A percentile compares a stretch with the other conserved stretches of the same genome.
Evolutionary conservation across 768 basidiomycete genomes (phyloP).

Genomic region (Daedaleopsis nitida): DNA sequence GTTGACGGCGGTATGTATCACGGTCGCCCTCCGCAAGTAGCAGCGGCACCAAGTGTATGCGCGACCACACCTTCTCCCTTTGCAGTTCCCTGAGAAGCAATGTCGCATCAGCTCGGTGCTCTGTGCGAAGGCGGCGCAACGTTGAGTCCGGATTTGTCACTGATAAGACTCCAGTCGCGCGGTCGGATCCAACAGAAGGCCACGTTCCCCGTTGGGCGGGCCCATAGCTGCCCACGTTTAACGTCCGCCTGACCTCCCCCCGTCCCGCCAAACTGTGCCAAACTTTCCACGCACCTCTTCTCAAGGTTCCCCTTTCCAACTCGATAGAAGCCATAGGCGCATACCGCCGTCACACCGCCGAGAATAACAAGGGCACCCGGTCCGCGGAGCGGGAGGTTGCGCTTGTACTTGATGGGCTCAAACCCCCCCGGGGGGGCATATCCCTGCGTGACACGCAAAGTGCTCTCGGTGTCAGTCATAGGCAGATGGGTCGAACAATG

Average conservation of each 20-base stretch:
- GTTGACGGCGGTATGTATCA: constrained; percentile 78
- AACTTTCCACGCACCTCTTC: constrained; percentile 69
- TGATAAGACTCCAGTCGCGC: constrained; percentile 52
- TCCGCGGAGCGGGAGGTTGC: constrained; percentile 89
- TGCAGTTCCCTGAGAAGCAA: constrained; percentile 77
- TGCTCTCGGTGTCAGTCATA: constrained; percentile 5
- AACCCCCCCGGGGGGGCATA: constrained; percentile 96
- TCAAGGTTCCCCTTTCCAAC: constrained; percentile 90
- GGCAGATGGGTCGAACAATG: constrained; percentile 22
- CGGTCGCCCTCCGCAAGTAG: constrained; percentile 94
- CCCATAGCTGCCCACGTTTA: constrained; percentile 60
- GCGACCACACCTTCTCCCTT: constrained; percentile 93
- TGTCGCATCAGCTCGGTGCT: constrained; percentile 45
- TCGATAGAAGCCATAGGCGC: constrained; percentile 90
- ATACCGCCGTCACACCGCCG: constrained; percentile 82
- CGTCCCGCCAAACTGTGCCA: constrained; percentile 11
- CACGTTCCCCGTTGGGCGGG: constrained; percentile 77
- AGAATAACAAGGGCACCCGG: constrained; percentile 86
- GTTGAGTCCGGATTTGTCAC: constrained; percentile 25
- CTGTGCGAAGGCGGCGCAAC: constrained; percentile 15
- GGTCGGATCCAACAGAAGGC: constrained; percentile 62
- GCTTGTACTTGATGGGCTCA: constrained; percentile 91
- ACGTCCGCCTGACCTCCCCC: constrained; percentile 57
- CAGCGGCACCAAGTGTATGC: constrained; percentile 91
- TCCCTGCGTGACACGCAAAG: constrained; percentile 57